phyloP scores from a whole-genome alignment of 2,329 filamentous ascomycete genomes.

The Cercospora citrullina region DNA sequence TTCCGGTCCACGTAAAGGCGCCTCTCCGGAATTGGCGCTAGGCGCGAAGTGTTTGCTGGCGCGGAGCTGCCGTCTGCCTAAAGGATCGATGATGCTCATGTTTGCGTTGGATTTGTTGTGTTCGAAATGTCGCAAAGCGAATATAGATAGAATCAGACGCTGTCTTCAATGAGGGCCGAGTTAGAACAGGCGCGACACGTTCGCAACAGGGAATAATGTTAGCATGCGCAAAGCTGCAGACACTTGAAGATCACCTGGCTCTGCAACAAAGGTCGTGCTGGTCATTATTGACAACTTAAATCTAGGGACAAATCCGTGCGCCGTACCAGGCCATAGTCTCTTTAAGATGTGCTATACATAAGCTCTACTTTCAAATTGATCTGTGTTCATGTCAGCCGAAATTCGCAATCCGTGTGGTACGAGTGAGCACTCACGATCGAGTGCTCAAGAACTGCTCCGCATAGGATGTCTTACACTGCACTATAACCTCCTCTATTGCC shows the following conservation, averaged over 20 bases:
- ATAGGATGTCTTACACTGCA: slow-evolving; percentile 59
- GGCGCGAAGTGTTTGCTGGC: neutral
- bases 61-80: neutral
- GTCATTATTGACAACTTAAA: neutral
- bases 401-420: neutral
- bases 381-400: neutral
- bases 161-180: neutral
- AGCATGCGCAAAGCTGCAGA: neutral
- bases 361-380: neutral
- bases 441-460: slow-evolving; percentile 7
- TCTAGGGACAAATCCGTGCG: neutral
- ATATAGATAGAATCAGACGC: neutral
- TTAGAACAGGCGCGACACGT: neutral
- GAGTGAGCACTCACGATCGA: slow-evolving; percentile 14
- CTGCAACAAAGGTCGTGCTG: neutral
- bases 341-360: neutral
- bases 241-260: neutral
- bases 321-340: neutral
- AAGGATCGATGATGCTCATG: slow-evolving; percentile 12
- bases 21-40: neutral
- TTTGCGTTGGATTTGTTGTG: neutral
- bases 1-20: slow-evolving; percentile 8
- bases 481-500: slow-evolving; percentile 90
- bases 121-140: neutral
- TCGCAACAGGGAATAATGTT: neutral